A percentile compares a stretch with the other conserved stretches of the same genome.
phyloP scores from a whole-genome alignment of 192 early-diverging fungal genomes.

The Dissophora ornata region DNA sequence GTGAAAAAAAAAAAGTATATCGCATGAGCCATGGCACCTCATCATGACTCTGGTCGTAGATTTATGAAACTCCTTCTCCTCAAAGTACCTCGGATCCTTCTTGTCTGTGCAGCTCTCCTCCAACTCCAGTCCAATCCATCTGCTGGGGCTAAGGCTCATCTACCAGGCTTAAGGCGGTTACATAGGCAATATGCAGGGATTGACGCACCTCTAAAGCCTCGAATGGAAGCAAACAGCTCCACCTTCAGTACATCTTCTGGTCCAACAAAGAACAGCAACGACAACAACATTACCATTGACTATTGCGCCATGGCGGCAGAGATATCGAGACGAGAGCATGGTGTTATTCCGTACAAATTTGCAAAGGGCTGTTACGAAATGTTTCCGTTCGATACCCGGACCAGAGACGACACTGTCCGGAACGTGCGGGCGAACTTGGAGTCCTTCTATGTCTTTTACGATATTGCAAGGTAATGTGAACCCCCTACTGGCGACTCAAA shows the following conservation, averaged over 20 bases:
- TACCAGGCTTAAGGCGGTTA: background rate
- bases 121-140: background rate
- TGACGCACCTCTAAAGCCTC: background rate
- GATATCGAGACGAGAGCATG: constrained; percentile 1
- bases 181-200: background rate
- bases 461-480: constrained; percentile 46
- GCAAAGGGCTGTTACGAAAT: constrained; percentile 48
- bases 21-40: too few relatives aligned
- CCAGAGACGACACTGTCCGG: constrained; percentile 23
- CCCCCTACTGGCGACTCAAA: too few relatives aligned
- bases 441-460: constrained; percentile 53
- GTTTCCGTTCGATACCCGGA: constrained; percentile 23
- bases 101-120: background rate
- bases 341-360: constrained; percentile 17
- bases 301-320: constrained; percentile 28
- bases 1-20: too few relatives aligned
- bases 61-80: too few relatives aligned
- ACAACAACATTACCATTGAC: too few relatives aligned
- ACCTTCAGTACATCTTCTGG: background rate
- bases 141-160: background rate
- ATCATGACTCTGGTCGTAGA: too few relatives aligned
- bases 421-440: constrained; percentile 41
- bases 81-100: background rate
- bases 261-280: too few relatives aligned
- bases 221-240: background rate